These are phyloP conservation scores for Fusarium virguliforme DNA, from an alignment of 2,329 filamentous ascomycete species.

Conservation along the genomic window DNA sequence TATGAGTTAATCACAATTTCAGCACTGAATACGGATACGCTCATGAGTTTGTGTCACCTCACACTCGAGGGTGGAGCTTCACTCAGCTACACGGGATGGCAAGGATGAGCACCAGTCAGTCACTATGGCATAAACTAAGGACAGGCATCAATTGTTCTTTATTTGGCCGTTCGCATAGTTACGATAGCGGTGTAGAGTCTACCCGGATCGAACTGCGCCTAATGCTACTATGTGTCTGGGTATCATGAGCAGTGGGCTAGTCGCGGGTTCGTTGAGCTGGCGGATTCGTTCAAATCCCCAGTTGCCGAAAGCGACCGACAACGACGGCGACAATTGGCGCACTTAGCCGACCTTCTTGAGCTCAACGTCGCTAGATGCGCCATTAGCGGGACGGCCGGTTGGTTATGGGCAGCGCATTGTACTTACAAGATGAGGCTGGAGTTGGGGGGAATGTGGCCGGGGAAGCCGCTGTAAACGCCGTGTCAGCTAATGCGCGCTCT, in stretches of 20 bases:
- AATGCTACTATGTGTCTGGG: slow-evolving; percentile 21
- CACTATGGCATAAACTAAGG: slow-evolving; percentile 9
- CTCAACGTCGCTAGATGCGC: slow-evolving; percentile 74
- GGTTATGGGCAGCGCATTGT: background rate
- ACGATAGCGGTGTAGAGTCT: slow-evolving; percentile 15
- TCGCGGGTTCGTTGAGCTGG: slow-evolving; percentile 11
- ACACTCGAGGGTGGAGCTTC: background rate
- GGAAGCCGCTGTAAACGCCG: slow-evolving; percentile 76
- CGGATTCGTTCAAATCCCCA: slow-evolving; percentile 17
- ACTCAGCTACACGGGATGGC: background rate
- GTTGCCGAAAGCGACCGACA: slow-evolving; percentile 25
- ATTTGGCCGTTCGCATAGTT: slow-evolving; percentile 19
- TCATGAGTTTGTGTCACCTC: background rate
- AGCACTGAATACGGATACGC: background rate
- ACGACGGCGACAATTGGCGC: background rate
- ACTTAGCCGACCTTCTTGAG: slow-evolving; percentile 74
- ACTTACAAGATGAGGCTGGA: slow-evolving; percentile 88
- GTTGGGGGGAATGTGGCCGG: slow-evolving; percentile 81
- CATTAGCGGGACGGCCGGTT: slow-evolving; percentile 19
- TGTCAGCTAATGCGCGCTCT: slow-evolving; percentile 28
- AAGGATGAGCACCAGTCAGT: slow-evolving; percentile 3
- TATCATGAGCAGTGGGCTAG: slow-evolving; percentile 28
- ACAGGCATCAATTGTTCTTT: slow-evolving; percentile 27
- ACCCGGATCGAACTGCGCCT: background rate
- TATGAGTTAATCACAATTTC: background rate